Evolutionary conservation across 23 red algal species (phyloP).

Genomic region (Chondrus crispus): DNA sequence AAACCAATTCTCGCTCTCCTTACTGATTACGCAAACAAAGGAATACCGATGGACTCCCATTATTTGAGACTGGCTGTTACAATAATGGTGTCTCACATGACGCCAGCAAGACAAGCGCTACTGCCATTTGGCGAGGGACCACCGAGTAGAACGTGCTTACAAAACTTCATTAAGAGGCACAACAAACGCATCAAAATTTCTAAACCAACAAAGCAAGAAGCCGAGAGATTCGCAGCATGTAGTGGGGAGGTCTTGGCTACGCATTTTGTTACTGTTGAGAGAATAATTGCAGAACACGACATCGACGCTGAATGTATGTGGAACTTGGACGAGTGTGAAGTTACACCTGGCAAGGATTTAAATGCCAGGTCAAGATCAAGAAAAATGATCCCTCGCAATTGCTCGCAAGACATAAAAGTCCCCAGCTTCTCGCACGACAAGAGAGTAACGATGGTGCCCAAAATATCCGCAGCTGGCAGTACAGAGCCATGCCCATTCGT

Average conservation of each 20-base stretch:
- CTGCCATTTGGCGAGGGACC: not conserved
- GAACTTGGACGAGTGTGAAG: not conserved
- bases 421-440: not conserved
- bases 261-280: not conserved
- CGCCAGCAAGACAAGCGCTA: not conserved
- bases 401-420: not conserved
- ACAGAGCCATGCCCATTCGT: not conserved
- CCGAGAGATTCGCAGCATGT: not conserved
- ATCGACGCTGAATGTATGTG: not conserved
- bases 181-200: not conserved
- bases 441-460: constrained; percentile 6
- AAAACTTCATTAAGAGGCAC: not conserved
- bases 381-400: not conserved
- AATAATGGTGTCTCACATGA: not conserved
- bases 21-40: not conserved
- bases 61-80: not conserved
- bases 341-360: constrained; percentile 11
- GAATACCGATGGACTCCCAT: not conserved
- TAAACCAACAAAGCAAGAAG: not conserved
- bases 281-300: not conserved
- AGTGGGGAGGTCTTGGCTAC: not conserved
- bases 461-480: not conserved
- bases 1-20: not conserved
- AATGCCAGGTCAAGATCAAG: not conserved
- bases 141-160: not conserved